phyloP scores from a whole-genome alignment of 2,329 filamentous ascomycete species.

The Neospermospora avenae region DNA sequence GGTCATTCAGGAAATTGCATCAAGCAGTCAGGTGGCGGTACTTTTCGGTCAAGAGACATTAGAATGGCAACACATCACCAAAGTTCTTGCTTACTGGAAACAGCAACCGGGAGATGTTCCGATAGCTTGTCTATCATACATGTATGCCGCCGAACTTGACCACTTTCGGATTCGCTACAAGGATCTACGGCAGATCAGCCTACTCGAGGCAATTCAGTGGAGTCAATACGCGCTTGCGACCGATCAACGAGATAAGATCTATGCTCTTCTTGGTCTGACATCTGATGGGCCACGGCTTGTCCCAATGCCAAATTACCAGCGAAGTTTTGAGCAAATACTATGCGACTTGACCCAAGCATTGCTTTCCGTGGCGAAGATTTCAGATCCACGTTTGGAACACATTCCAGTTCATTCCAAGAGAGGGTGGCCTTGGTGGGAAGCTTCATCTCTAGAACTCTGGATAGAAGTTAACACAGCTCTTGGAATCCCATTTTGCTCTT shows the following conservation, averaged over 20 bases:
- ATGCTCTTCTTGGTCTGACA: background rate
- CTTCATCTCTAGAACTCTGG: background rate
- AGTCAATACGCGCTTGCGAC: constrained; percentile 4
- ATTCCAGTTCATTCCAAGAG: background rate
- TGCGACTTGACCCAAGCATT: background rate
- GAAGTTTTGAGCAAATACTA: background rate
- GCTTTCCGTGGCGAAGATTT: background rate
- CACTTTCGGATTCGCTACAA: background rate
- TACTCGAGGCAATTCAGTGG: constrained; percentile 9
- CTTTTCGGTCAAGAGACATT: background rate
- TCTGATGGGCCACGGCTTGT: background rate
- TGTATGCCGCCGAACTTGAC: background rate
- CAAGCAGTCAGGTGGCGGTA: background rate
- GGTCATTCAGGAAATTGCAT: background rate
- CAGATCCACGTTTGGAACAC: background rate
- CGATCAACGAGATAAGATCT: background rate
- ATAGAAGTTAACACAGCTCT: background rate
- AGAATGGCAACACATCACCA: background rate
- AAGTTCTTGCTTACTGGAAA: background rate
- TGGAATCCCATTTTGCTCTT: background rate
- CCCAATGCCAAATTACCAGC: constrained; percentile 14
- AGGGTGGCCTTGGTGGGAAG: background rate
- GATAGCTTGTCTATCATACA: background rate
- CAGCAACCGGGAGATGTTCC: background rate
- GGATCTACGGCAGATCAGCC: background rate